Evolutionary conservation across 169 alveolate species (phyloP).

Genomic region (Cryptosporidium tyzzeri): DNA sequence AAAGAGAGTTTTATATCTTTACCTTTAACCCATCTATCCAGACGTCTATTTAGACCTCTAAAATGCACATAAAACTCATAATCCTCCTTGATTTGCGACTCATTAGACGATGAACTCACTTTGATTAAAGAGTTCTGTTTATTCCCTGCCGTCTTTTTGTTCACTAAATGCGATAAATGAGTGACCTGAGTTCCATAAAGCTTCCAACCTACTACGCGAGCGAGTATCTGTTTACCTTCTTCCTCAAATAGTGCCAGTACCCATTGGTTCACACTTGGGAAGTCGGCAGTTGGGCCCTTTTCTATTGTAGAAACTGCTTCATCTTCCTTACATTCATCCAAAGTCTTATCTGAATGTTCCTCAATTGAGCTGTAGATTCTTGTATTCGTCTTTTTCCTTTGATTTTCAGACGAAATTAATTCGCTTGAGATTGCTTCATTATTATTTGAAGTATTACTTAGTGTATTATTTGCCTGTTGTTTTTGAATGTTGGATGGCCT

Average conservation of each 20-base stretch:
- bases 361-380: conserved; percentile 14
- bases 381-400: neutral
- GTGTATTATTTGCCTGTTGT: neutral
- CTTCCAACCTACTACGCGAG: conserved; percentile 70
- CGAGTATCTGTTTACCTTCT: conserved; percentile 25
- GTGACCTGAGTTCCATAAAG: conserved; percentile 52
- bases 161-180: conserved; percentile 53
- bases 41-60: conserved; percentile 87
- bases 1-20: conserved; percentile 78
- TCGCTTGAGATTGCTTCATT: neutral
- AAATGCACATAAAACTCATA: conserved; percentile 91
- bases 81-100: conserved; percentile 76
- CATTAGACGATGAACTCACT: conserved; percentile 23
- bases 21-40: conserved; percentile 90
- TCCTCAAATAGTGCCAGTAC: conserved; percentile 65
- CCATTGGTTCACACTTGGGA: conserved; percentile 69
- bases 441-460: neutral
- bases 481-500: neutral
- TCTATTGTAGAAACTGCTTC: neutral
- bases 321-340: neutral
- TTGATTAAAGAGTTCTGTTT: conserved; percentile 3
- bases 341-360: neutral
- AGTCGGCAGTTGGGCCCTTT: neutral
- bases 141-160: conserved; percentile 19
- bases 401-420: neutral